Evolutionary conservation across 331 rosid species (phyloP).

Genomic region (Spiraea crenata): DNA sequence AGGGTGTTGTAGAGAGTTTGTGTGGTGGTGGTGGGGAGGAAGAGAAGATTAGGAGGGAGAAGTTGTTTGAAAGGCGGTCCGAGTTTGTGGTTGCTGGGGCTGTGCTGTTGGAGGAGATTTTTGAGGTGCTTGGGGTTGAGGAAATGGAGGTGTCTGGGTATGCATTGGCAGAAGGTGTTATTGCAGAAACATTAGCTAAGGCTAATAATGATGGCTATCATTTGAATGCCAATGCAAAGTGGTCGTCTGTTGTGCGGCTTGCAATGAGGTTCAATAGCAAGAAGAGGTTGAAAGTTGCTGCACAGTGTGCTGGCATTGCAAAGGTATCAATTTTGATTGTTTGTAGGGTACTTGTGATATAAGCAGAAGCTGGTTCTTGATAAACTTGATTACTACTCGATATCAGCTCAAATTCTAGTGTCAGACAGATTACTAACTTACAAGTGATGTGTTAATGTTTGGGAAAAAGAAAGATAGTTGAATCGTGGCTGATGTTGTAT

Average conservation of each 20-base stretch:
- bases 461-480: no score
- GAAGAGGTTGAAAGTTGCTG: conserved; percentile 34
- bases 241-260: conserved; percentile 33
- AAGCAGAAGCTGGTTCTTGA: background rate
- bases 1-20: conserved; percentile 29
- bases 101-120: conserved; percentile 38
- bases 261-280: conserved; percentile 31
- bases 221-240: conserved; percentile 24
- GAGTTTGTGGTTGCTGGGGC: conserved; percentile 43
- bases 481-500: background rate
- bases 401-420: background rate
- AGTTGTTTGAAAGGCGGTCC: conserved; percentile 25
- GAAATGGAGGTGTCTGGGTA: conserved; percentile 39
- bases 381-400: background rate
- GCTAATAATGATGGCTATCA: conserved; percentile 6
- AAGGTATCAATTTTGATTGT: conserved; percentile 18
- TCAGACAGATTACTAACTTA: background rate
- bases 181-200: conserved; percentile 26
- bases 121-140: conserved; percentile 31
- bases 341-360: background rate
- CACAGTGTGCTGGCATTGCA: conserved; percentile 30
- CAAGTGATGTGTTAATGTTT: background rate
- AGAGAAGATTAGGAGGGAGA: conserved; percentile 27
- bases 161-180: conserved; percentile 37
- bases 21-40: conserved; percentile 24